These are phyloP conservation scores for Colletotrichum sojae DNA, from an alignment of 2,329 filamentous ascomycete species.

Conservation along the genomic window DNA sequence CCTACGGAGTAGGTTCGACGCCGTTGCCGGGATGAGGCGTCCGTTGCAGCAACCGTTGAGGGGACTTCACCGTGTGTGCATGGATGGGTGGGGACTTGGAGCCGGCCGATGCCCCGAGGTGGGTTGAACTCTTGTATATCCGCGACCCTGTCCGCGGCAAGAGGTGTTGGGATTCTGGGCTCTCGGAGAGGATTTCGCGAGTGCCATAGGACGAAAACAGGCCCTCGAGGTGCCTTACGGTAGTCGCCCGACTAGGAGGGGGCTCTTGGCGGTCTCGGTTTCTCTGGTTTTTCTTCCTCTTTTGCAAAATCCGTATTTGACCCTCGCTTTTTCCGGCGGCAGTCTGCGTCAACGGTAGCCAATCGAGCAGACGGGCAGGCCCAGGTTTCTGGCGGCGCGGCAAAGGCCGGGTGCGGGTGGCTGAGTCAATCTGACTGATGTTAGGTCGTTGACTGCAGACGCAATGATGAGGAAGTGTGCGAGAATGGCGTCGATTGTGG, in stretches of 20 bases:
- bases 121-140: conserved; percentile 30
- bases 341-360: conserved; percentile 35
- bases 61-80: background rate
- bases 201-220: conserved; percentile 27
- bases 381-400: conserved; percentile 29
- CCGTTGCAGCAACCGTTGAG: background rate
- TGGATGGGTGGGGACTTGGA: conserved; percentile 13
- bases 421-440: conserved; percentile 12
- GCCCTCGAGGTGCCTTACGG: background rate
- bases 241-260: conserved; percentile 8
- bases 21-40: background rate
- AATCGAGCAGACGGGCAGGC: conserved; percentile 27
- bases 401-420: conserved; percentile 22
- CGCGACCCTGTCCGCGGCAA: conserved; percentile 36
- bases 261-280: conserved; percentile 11
- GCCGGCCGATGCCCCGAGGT: conserved; percentile 23
- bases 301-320: conserved; percentile 6
- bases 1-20: too few species aligned
- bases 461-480: conserved; percentile 13
- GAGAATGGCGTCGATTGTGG: conserved; percentile 31
- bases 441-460: conserved; percentile 2
- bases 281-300: conserved; percentile 6
- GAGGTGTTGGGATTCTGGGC: conserved; percentile 23
- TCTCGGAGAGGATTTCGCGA: conserved; percentile 16
- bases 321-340: conserved; percentile 16